Conservation (phyloP, 139 green algal genomes). For the Tetradesmus lagerheimii region DNA sequence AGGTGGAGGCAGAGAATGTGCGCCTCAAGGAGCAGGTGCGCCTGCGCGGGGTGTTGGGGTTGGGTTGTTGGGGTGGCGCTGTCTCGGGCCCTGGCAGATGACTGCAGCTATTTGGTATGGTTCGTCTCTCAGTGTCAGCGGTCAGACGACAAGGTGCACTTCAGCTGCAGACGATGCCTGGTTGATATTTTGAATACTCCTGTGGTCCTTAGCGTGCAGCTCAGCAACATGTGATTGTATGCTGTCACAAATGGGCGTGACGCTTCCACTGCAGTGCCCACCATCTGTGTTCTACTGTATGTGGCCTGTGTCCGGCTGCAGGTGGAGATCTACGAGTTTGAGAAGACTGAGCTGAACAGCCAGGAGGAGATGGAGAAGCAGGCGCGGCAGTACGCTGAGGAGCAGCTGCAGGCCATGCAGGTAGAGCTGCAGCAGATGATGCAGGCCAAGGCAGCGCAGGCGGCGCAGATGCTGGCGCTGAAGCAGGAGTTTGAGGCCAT, state of each 20-base stretch:
- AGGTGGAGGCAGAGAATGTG: constrained; percentile 13
- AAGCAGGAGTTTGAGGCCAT: constrained; percentile 5
- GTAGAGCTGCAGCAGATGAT: neutral
- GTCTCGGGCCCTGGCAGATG: neutral
- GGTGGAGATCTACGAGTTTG: constrained; percentile 47
- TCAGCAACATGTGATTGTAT: no score
- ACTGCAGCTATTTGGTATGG: no score
- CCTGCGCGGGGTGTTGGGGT: no score
- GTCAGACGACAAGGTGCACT: no score
- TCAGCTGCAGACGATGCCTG: no score
- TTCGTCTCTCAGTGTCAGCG: no score
- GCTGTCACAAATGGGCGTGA: no score
- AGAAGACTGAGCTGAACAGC: constrained; percentile 44
- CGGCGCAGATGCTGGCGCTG: neutral
- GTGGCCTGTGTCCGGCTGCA: neutral
- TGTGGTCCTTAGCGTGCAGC: no score
- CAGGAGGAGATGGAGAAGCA: constrained; percentile 49
- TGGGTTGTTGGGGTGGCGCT: no score
- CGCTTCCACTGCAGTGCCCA: neutral
- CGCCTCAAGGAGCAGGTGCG: constrained; percentile 41
- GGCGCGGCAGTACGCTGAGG: constrained; percentile 45
- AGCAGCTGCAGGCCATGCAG: constrained; percentile 24
- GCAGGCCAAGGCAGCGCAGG: constrained; percentile 6
- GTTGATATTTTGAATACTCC: no score
- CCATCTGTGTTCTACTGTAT: neutral